Base-by-base conservation (phyloP, 1,139 yeast genomes). In the Suhomyces chickasaworum region DNA sequence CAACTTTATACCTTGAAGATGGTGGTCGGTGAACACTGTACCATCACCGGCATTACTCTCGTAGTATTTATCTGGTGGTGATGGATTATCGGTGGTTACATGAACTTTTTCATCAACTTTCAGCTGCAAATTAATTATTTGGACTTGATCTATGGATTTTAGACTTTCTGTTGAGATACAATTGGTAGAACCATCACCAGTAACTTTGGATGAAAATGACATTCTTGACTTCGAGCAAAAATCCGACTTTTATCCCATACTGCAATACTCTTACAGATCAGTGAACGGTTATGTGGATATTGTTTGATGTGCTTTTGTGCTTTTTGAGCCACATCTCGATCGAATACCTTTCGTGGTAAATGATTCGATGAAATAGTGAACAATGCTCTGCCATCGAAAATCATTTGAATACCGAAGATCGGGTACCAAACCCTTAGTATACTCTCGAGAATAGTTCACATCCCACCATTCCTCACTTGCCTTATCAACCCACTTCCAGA, bases 11-110 rank as follows among this genome's bases (percentile, higher is more conserved):
- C 66, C 66, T 2, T 40, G 43, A 12, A 60, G 44, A 30, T 56
- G 51, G 33, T 60, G 64, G 34, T 59, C 60, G 6, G 47, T 29
- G 25, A 59, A 53, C 6, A 39, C 37, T 3, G 64, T 55, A 2
- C 64, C 64, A 37, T 60, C 64, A 4, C 63, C 64, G 9, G 64
- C 63, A 44, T 60, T 59, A 39, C 63, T 57, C 41, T 60, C 59
- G 47, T 44, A 53, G 41, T 46, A 50, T 41, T 49, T 45, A 2
- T 33, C 45, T 8, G 29, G 12, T 7, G 3, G 12, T 10, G 29
- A 12, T 3, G 29, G 4, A 12, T 25, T 13, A 9, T 10, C 12
- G 13, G 29, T 12, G 3, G 13, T 25, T 7, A 12, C 13, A 25
- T 7, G 4, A 25, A 2, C 5, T 25, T 25, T 25, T 25, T 25